A percentile compares a stretch with the other conserved stretches of the same genome.
These are phyloP conservation scores for Davidsoniella eucalypti DNA, from an alignment of 2,329 filamentous ascomycete genomes.

Conservation along the genomic window DNA sequence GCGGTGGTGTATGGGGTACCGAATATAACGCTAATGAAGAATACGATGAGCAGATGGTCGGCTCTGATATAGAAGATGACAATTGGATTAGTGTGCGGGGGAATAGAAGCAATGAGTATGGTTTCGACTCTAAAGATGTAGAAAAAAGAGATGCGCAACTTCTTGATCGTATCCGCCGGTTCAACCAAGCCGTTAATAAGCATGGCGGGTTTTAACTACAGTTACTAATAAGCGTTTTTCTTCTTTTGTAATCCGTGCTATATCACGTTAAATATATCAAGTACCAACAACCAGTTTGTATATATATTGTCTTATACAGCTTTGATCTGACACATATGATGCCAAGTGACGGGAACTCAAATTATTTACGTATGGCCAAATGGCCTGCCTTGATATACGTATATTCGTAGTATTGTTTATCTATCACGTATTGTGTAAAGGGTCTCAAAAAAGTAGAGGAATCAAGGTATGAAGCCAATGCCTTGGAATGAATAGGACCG, in stretches of 20 bases:
- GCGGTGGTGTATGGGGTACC: slow-evolving; percentile 32
- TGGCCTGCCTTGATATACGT: too few species aligned
- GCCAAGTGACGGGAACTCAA: too few species aligned
- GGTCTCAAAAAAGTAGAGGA: too few species aligned
- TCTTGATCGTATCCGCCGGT: slow-evolving; percentile 16
- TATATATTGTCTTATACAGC: too few species aligned
- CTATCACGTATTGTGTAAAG: too few species aligned
- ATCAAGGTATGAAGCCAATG: too few species aligned
- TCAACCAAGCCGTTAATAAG: slow-evolving; percentile 10
- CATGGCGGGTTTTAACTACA: slow-evolving; percentile 4
- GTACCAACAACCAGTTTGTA: too few species aligned
- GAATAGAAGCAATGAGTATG: background rate
- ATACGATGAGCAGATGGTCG: slow-evolving; percentile 23
- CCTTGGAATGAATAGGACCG: background rate
- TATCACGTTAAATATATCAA: too few species aligned
- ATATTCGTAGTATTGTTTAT: too few species aligned
- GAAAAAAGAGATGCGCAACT: slow-evolving; percentile 16
- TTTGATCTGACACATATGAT: too few species aligned
- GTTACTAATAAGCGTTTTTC: background rate
- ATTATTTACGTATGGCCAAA: too few species aligned
- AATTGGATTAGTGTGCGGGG: slow-evolving; percentile 18
- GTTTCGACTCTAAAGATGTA: background rate
- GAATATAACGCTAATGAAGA: slow-evolving; percentile 28
- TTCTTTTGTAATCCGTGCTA: background rate
- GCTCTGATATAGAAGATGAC: slow-evolving; percentile 22